A percentile compares a stretch with the other conserved stretches of the same genome.
Evolutionary conservation across 495 filamentous ascomycete species (phyloP).

Genomic region (Choiromyces venosus): DNA sequence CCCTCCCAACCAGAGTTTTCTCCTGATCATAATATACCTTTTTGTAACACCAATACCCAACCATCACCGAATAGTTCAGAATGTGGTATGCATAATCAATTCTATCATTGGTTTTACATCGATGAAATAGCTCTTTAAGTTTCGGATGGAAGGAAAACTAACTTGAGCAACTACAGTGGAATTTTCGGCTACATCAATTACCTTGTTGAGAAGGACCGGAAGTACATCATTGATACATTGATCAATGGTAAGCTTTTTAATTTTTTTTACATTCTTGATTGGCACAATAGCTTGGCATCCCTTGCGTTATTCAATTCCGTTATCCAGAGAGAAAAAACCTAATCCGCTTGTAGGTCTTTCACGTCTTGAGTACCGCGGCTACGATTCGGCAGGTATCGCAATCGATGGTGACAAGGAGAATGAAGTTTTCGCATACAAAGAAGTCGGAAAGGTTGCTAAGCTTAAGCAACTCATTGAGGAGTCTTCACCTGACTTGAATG

Average conservation of each 20-base stretch:
- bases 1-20: neutral
- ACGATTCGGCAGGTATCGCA: constrained; percentile 93
- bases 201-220: constrained; percentile 91
- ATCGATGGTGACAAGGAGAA: constrained; percentile 98
- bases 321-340: constrained; percentile 10
- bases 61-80: constrained; percentile 9
- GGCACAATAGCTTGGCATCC: neutral
- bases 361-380: constrained; percentile 90
- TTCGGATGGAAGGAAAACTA: constrained; percentile 15
- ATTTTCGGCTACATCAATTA: constrained; percentile 97
- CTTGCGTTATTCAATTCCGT: neutral
- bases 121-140: constrained; percentile 8
- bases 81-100: constrained; percentile 7
- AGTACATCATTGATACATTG: constrained; percentile 87
- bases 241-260: constrained; percentile 69
- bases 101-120: constrained; percentile 3
- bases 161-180: constrained; percentile 56
- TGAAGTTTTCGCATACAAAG: constrained; percentile 94
- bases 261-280: neutral
- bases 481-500: constrained; percentile 72
- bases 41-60: neutral
- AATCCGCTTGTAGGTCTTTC: constrained; percentile 58
- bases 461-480: constrained; percentile 86
- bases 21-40: neutral
- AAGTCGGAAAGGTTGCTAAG: constrained; percentile 97